Evolutionary conservation across 345 rosid species (phyloP).

Genomic region (Salix viminalis): DNA sequence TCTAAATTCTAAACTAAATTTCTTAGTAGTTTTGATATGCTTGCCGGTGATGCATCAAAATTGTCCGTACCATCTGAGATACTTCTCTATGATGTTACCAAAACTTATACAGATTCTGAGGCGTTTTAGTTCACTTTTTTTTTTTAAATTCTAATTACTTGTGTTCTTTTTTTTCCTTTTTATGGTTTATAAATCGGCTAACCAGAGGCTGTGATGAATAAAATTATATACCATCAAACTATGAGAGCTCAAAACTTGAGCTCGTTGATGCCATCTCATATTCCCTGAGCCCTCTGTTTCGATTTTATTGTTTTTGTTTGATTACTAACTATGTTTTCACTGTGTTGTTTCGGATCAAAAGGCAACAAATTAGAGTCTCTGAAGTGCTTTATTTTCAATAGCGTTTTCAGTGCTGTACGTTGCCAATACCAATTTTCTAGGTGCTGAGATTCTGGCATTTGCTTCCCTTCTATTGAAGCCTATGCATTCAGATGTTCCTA

Average conservation of each 20-base stretch:
- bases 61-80: slow-evolving; percentile 23
- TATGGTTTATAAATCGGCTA: neutral
- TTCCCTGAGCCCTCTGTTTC: neutral
- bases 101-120: slow-evolving; percentile 1
- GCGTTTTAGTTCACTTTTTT: neutral
- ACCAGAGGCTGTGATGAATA: neutral
- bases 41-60: slow-evolving; percentile 7
- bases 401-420: slow-evolving; percentile 22
- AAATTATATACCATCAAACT: slow-evolving; percentile 18
- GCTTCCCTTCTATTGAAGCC: neutral
- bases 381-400: neutral
- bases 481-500: slow-evolving; percentile 16
- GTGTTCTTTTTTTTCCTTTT: neutral
- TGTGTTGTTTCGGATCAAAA: neutral
- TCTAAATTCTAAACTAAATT: neutral
- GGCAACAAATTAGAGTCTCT: slow-evolving; percentile 28
- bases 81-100: slow-evolving; percentile 5
- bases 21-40: neutral
- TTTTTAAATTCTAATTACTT: neutral
- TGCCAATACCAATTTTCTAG: slow-evolving; percentile 8
- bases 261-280: slow-evolving; percentile 10
- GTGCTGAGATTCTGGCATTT: slow-evolving; percentile 20
- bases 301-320: too few species aligned
- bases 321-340: neutral
- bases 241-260: slow-evolving; percentile 5